Conservation (phyloP, 805 yeast species). For the Metschnikowia noctiluminum region DNA sequence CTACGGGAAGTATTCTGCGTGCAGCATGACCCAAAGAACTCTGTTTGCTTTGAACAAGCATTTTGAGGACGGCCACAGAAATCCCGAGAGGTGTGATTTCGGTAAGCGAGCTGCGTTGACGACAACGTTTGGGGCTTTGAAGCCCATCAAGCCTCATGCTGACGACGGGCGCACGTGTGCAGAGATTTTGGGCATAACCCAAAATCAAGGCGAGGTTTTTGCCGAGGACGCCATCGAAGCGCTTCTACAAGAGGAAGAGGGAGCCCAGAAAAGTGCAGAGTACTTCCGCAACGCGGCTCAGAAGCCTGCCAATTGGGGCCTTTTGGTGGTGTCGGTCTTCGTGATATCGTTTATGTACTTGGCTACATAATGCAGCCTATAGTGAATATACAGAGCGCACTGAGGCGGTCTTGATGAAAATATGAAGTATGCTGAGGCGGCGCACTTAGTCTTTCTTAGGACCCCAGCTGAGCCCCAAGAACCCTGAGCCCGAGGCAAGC, state of each 20-base stretch:
- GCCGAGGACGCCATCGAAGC: not conserved
- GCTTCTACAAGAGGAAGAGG: not conserved
- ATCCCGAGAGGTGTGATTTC: slow-evolving; percentile 24
- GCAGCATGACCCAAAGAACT: slow-evolving; percentile 34
- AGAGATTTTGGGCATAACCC: slow-evolving; percentile 2
- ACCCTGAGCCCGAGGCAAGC: slow-evolving; percentile 46
- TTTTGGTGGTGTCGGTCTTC: slow-evolving; percentile 6
- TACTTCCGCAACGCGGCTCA: slow-evolving; percentile 9
- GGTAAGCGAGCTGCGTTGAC: slow-evolving; percentile 21
- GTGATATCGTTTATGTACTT: slow-evolving; percentile 12
- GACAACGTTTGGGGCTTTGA: slow-evolving; percentile 19
- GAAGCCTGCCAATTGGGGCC: slow-evolving; percentile 10
- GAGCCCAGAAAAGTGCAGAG: slow-evolving; percentile 1
- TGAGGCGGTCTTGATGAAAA: too few species aligned
- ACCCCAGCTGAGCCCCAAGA: slow-evolving; percentile 86
- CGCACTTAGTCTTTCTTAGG: slow-evolving; percentile 49
- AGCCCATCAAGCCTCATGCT: slow-evolving; percentile 17
- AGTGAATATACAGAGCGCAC: not conserved
- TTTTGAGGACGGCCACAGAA: slow-evolving; percentile 22
- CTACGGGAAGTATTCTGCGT: slow-evolving; percentile 43
- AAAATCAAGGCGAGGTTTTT: not conserved
- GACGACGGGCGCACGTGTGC: slow-evolving; percentile 27
- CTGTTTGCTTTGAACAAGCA: slow-evolving; percentile 41
- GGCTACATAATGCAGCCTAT: slow-evolving; percentile 5
- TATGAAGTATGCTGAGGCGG: too few species aligned